phyloP scores from a whole-genome alignment of 768 basidiomycete genomes.

The Phanerochaete carnosa region DNA sequence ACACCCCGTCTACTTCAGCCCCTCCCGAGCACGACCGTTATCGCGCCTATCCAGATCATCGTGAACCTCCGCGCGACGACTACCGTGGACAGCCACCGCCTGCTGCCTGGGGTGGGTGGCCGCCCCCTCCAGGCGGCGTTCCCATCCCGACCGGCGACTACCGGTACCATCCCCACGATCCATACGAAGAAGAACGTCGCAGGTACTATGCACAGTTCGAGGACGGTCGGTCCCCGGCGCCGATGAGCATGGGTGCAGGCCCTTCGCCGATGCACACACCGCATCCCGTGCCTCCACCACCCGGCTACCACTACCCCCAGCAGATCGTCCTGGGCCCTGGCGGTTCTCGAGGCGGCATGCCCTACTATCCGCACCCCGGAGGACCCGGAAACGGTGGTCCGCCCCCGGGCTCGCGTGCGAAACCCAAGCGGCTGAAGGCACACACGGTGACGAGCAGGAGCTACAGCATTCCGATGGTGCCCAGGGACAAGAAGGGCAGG shows the following conservation, averaged over 20 bases:
- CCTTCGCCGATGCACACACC: background rate
- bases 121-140: background rate
- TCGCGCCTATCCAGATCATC: background rate
- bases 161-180: background rate
- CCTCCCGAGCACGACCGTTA: background rate
- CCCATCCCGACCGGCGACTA: background rate
- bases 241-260: background rate
- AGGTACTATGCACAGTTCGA: background rate
- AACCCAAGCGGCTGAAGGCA: slow-evolving; percentile 76
- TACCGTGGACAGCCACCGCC: background rate
- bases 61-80: background rate
- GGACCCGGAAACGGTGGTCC: background rate
- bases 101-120: background rate
- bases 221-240: background rate
- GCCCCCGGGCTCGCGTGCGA: slow-evolving; percentile 38
- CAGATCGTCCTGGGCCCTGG: background rate
- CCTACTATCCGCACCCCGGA: background rate
- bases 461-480: slow-evolving; percentile 75
- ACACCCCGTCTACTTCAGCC: background rate
- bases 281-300: background rate
- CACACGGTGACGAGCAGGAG: slow-evolving; percentile 78
- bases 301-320: background rate
- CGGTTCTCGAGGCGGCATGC: background rate
- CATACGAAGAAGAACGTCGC: background rate
- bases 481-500: slow-evolving; percentile 65